Evolutionary conservation across 331 rosid species (phyloP).

Genomic region (Dryas integrifolia): DNA sequence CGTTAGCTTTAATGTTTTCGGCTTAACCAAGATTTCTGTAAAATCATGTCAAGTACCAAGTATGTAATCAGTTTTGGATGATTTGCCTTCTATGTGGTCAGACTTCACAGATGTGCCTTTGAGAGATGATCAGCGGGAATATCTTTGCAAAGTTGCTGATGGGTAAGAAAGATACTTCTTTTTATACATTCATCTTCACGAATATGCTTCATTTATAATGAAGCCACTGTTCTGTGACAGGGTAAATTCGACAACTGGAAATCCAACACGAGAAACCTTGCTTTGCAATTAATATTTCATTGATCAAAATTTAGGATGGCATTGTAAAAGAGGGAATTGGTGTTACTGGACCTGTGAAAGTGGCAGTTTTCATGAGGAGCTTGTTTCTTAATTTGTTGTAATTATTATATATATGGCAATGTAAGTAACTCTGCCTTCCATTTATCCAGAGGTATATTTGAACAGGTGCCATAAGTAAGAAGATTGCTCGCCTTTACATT

Average conservation of each 20-base stretch:
- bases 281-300: slow-evolving; percentile 49
- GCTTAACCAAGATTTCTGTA: not conserved
- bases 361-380: slow-evolving; percentile 20
- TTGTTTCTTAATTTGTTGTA: not conserved
- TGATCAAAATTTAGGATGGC: not conserved
- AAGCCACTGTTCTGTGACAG: slow-evolving; percentile 38
- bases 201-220: slow-evolving; percentile 11
- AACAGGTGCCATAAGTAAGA: too few relatives aligned
- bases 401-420: not conserved
- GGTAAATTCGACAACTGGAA: slow-evolving; percentile 78
- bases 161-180: slow-evolving; percentile 48
- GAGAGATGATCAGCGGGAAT: slow-evolving; percentile 82
- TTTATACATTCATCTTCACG: not conserved
- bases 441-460: not conserved
- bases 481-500: too few relatives aligned
- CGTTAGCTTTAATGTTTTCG: not conserved
- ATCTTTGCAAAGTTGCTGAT: slow-evolving; percentile 81
- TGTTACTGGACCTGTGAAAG: slow-evolving; percentile 4
- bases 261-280: slow-evolving; percentile 74
- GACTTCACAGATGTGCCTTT: slow-evolving; percentile 91
- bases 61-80: slow-evolving; percentile 13
- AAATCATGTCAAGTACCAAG: not conserved
- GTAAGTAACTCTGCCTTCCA: not conserved
- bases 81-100: slow-evolving; percentile 29
- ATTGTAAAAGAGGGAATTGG: not conserved